Evolutionary conservation across 2,329 filamentous ascomycete genomes (phyloP).

Genomic region (Lojkania enalia): DNA sequence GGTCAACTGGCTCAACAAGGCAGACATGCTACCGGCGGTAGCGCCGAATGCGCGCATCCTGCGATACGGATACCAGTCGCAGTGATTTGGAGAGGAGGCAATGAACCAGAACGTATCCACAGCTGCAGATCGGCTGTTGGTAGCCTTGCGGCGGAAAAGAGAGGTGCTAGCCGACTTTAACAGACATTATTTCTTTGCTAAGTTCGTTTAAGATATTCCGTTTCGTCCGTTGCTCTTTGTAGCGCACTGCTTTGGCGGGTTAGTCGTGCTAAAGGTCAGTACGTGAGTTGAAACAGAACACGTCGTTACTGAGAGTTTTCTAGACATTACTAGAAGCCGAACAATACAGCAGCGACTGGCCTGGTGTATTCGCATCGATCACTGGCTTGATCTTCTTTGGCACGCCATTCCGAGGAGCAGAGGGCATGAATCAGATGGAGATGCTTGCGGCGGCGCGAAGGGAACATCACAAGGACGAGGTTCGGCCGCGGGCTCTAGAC

Average conservation of each 20-base stretch:
- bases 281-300: background rate
- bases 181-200: conserved; percentile 4
- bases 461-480: conserved; percentile 23
- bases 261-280: conserved; percentile 28
- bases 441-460: conserved; percentile 27
- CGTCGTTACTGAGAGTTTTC: conserved; percentile 8
- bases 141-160: conserved; percentile 20
- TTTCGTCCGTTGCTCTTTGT: conserved; percentile 30
- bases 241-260: conserved; percentile 30
- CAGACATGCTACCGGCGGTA: conserved; percentile 25
- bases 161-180: conserved; percentile 12
- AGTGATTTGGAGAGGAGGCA: conserved; percentile 27
- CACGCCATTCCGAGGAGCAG: conserved; percentile 31
- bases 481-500: conserved; percentile 20
- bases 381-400: conserved; percentile 29
- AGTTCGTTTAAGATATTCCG: conserved; percentile 15
- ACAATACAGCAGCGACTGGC: conserved; percentile 19
- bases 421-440: conserved; percentile 28
- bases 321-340: conserved; percentile 23
- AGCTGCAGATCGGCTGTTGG: conserved; percentile 24
- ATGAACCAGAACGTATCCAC: conserved; percentile 25
- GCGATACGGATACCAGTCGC: conserved; percentile 32
- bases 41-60: conserved; percentile 31
- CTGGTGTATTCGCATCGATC: conserved; percentile 22
- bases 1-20: conserved; percentile 31